Percentiles rank a stretch among this genome's conserved stretches.
These are phyloP conservation scores for Diaporthe ilicicola DNA, from an alignment of 2,329 filamentous ascomycete species.

Conservation along the genomic window DNA sequence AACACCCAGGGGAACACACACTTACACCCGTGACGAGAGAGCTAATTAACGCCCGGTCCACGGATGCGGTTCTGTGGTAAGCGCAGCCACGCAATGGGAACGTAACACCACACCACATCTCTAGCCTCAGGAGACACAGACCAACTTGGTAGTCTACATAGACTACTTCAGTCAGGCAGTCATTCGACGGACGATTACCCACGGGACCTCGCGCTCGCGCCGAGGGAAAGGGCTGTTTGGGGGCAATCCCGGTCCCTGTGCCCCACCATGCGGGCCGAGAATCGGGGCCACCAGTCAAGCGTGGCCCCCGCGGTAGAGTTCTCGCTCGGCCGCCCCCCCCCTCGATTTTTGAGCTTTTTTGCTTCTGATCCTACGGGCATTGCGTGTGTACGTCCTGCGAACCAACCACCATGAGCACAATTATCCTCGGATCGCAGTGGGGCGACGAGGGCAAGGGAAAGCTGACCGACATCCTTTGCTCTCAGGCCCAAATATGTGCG, in stretches of 20 bases:
- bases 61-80: background rate
- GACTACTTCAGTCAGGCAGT: no score
- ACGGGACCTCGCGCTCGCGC: background rate
- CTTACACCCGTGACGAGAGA: no score
- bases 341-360: conserved; percentile 26
- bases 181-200: no score
- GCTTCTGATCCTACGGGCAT: conserved; percentile 38
- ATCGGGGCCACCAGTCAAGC: background rate
- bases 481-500: conserved; percentile 63
- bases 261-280: background rate
- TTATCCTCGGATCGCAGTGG: conserved; percentile 68
- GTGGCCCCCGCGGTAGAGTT: background rate
- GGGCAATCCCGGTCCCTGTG: background rate
- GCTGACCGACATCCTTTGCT: conserved; percentile 65
- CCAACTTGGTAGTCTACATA: background rate
- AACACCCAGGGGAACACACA: no score
- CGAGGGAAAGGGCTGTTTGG: no score
- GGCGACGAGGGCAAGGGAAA: conserved; percentile 59
- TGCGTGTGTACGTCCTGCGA: conserved; percentile 31
- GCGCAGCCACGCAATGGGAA: background rate
- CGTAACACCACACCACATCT: background rate
- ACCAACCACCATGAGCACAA: conserved; percentile 55
- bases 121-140: background rate
- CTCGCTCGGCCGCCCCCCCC: background rate
- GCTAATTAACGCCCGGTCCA: background rate